phyloP scores from a whole-genome alignment of 345 rosid genomes.

The Conringia planisiliqua region DNA sequence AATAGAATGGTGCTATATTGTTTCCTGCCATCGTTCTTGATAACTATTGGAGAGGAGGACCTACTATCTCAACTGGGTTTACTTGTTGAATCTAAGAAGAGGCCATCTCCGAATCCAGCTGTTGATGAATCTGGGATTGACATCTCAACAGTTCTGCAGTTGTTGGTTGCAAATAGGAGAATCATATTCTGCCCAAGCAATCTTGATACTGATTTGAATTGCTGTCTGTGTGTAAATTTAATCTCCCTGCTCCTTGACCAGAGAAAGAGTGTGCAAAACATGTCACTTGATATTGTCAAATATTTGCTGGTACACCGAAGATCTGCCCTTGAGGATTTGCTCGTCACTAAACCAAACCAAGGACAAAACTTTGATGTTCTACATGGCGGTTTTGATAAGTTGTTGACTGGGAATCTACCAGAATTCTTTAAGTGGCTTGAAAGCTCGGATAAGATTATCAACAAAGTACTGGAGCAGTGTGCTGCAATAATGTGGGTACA shows the following conservation, averaged over 20 bases:
- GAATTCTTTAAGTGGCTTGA: constrained; percentile 85
- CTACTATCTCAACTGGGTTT: constrained; percentile 78
- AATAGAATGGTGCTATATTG: constrained; percentile 89
- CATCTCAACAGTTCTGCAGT: constrained; percentile 77
- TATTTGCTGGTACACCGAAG: constrained; percentile 86
- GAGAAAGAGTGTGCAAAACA: constrained; percentile 72
- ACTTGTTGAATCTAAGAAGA: constrained; percentile 66
- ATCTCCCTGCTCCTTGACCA: constrained; percentile 77
- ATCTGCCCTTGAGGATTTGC: constrained; percentile 85
- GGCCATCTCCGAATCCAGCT: constrained; percentile 42
- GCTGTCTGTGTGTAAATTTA: constrained; percentile 89
- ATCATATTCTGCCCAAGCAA: constrained; percentile 96
- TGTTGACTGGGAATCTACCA: constrained; percentile 74
- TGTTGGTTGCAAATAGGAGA: constrained; percentile 84
- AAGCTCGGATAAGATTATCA: constrained; percentile 68
- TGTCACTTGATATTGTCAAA: constrained; percentile 84
- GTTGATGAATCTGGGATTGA: constrained; percentile 73
- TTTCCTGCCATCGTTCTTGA: constrained; percentile 90
- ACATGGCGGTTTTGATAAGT: constrained; percentile 93
- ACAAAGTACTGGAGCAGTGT: constrained; percentile 91
- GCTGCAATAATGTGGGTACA: constrained; percentile 98
- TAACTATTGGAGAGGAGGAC: constrained; percentile 75
- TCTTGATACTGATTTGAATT: constrained; percentile 86
- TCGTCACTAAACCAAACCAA: constrained; percentile 82
- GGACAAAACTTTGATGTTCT: constrained; percentile 77